Evolutionary conservation across 805 yeast species (phyloP).

Genomic region (Pichia eremophila): DNA sequence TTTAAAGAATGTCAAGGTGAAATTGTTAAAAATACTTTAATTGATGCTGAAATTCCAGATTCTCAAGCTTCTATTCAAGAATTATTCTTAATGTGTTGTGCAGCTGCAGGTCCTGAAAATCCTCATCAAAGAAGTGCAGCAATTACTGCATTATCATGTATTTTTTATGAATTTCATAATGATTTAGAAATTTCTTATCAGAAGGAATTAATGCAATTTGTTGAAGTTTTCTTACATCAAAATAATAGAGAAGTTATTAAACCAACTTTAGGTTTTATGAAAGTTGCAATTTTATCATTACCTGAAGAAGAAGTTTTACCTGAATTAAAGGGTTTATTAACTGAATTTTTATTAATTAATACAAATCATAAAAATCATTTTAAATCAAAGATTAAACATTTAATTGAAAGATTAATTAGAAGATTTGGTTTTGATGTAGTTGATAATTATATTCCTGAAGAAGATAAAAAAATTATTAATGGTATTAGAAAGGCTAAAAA

Average conservation of each 20-base stretch:
- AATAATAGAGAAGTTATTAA: constrained; percentile 90
- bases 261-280: constrained; percentile 88
- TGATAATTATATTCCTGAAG: constrained; percentile 80
- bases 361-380: constrained; percentile 95
- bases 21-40: constrained; percentile 48
- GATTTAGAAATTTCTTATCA: constrained; percentile 50
- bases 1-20: constrained; percentile 58
- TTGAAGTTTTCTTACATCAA: constrained; percentile 83
- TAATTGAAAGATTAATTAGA: constrained; percentile 82
- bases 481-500: constrained; percentile 82
- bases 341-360: constrained; percentile 80
- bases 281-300: constrained; percentile 74
- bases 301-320: constrained; percentile 69
- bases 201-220: constrained; percentile 72
- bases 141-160: constrained; percentile 79
- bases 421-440: constrained; percentile 85
- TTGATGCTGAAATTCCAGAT: constrained; percentile 53
- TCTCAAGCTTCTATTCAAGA: constrained; percentile 65
- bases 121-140: constrained; percentile 98
- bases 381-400: constrained; percentile 86
- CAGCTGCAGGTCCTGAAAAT: constrained; percentile 89
- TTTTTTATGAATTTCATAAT: constrained; percentile 77
- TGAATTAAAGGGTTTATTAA: constrained; percentile 55
- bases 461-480: constrained; percentile 70
- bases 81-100: constrained; percentile 86